Conservation (phyloP, 345 rosid species). For the Brassica napus region DNA sequence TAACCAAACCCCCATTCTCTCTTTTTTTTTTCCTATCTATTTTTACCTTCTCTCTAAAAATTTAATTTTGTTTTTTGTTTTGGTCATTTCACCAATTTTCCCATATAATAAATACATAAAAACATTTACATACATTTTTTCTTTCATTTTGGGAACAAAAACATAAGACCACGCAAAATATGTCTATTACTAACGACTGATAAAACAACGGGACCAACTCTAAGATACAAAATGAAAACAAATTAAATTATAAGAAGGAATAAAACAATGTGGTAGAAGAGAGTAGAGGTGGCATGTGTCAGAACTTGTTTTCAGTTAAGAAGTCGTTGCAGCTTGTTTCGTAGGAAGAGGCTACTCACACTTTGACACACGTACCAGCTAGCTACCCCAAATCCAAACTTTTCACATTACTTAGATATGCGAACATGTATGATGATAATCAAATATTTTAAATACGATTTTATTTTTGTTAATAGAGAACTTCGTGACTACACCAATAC, state of each 20-base stretch:
- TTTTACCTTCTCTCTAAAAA: too few species aligned
- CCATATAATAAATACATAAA: neutral
- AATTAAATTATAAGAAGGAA: constrained; percentile 4
- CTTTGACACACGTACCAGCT: constrained; percentile 10
- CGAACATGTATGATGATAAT: neutral
- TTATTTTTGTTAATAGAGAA: neutral
- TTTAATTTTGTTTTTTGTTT: too few species aligned
- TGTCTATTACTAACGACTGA: neutral
- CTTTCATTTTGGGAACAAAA: neutral
- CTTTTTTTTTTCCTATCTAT: too few species aligned
- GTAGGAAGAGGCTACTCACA: constrained; percentile 12
- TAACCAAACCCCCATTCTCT: too few species aligned
- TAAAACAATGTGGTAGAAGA: constrained; percentile 23
- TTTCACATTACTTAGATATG: neutral
- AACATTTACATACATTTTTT: neutral
- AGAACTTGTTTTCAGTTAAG: constrained; percentile 24
- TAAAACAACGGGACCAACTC: neutral
- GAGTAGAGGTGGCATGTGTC: constrained; percentile 16
- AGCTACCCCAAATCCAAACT: constrained; percentile 10
- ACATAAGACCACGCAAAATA: neutral
- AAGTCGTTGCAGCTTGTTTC: constrained; percentile 31
- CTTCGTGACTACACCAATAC: neutral
- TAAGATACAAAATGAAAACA: neutral
- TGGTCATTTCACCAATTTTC: too few species aligned
- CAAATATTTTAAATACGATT: neutral